Evolutionary conservation across 208 protist genomes (phyloP), one percentile per base, ranked within the genome.

Genomic region (Crithidia acanthocephali): DNA sequence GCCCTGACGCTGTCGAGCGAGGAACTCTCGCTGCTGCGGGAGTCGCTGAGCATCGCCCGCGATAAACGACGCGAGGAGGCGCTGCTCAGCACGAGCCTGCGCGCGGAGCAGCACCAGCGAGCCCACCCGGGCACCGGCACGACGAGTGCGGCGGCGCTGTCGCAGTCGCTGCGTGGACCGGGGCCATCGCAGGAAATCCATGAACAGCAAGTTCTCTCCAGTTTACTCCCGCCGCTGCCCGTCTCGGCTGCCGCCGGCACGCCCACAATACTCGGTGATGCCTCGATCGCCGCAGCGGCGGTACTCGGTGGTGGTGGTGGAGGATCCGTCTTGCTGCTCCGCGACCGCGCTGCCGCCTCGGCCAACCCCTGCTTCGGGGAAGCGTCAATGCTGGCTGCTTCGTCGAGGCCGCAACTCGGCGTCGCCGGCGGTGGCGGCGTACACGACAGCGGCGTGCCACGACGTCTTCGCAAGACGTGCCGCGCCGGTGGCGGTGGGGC

Each of bases 151-250:
- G 3, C 59, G 40, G 2, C 45, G n/a, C 28, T 45, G 30, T 44
- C 48, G 23, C 32, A 25, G 22, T 58, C 62, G 23, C n/a, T 40
- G 9, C 33, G 48, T 1, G 1, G 2, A 20, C 50, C 48, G 5
- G 48, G 5, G 0, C 62, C 50, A 15, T 23, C 28, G 8, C 62
- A 58, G 15, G 62, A 68, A 3, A 53, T 68, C 9, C 48, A 48
- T n/a, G 62, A 23, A 11, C 62, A 68, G 15, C 62, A 68, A 18
- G n/a, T 68, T 15, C 45, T 68, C 23, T 44, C 23, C 2, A 68
- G 62, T 30, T 22, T 68, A 1, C 50, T 68, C 0, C 62, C 60
- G 2, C 27, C 18, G 18, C 44, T 48, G 6, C 44, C 44, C 4
- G 18, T n/a, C n/a, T n/a, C 18, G 6, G 44, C 44, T 9, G 44